Conservation (phyloP, 2,329 filamentous ascomycete genomes). For the Xylaria sp. region DNA sequence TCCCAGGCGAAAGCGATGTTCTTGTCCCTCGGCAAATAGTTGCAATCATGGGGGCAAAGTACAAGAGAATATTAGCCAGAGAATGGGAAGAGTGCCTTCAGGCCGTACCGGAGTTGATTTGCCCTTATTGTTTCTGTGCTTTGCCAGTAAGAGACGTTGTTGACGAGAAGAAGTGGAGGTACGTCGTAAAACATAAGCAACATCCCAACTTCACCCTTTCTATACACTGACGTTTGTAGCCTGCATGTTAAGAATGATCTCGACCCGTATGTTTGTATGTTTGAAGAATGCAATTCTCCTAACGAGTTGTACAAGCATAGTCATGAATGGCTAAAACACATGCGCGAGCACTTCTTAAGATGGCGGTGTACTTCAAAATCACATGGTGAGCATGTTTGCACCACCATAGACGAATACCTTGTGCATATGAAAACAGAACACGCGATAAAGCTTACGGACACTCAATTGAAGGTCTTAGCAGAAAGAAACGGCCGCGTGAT, state of each 20-base stretch:
- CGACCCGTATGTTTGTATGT: conserved; percentile 12
- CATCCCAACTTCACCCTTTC: background rate
- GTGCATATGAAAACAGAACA: conserved; percentile 9
- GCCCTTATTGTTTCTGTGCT: conserved; percentile 5
- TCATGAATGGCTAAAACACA: background rate
- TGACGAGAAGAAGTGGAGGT: conserved; percentile 9
- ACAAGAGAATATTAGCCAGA: background rate
- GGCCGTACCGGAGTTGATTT: background rate
- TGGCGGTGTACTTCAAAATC: conserved; percentile 5
- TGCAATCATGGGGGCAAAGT: background rate
- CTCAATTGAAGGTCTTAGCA: background rate
- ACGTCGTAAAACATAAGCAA: background rate
- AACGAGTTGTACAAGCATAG: background rate
- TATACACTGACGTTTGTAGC: background rate
- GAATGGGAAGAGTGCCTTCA: conserved; percentile 8
- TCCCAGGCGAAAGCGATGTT: too few relatives aligned
- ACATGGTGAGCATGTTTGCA: background rate
- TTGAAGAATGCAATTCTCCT: conserved; percentile 1
- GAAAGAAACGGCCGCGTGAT: background rate
- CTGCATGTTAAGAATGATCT: conserved; percentile 5
- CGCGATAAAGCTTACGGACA: background rate
- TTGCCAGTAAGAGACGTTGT: background rate
- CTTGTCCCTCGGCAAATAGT: too few relatives aligned
- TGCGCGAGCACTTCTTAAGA: background rate
- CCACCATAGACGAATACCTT: background rate